Evolutionary conservation across 768 basidiomycete genomes (phyloP).

Genomic region (Agrocybe pediades): DNA sequence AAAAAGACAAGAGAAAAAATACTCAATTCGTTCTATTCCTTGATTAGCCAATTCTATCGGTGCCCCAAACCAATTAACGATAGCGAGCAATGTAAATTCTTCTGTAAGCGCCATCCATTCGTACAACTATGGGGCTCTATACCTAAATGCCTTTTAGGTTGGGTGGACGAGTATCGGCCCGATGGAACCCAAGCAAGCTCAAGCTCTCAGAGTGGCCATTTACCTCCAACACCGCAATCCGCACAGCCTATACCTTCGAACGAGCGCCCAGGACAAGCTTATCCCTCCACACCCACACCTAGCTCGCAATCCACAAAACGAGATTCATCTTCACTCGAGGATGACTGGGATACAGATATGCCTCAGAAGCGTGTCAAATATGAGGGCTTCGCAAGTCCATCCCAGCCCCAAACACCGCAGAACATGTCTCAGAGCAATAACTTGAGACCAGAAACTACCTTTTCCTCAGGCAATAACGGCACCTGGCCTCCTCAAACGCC

Average conservation of each 20-base stretch:
- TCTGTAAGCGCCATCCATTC: constrained; percentile 6
- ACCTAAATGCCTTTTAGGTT: constrained; percentile 3
- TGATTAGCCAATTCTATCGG: constrained; percentile 16
- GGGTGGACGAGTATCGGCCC: constrained; percentile 6
- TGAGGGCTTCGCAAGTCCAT: neutral
- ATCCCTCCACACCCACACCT: neutral
- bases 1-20: neutral
- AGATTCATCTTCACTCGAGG: neutral
- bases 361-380: neutral
- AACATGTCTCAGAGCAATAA: neutral
- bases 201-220: constrained; percentile 1
- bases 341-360: neutral
- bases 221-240: constrained; percentile 9
- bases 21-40: neutral
- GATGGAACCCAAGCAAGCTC: neutral
- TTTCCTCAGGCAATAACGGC: neutral
- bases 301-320: neutral
- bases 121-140: too few species aligned
- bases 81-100: constrained; percentile 12
- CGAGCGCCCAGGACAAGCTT: neutral
- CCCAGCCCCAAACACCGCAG: neutral
- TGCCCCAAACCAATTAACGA: constrained; percentile 15
- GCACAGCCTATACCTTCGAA: neutral
- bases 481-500: neutral
- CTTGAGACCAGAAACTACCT: neutral